phyloP scores from a whole-genome alignment of 2,329 filamentous ascomycete species.

The Botrytis porri region DNA sequence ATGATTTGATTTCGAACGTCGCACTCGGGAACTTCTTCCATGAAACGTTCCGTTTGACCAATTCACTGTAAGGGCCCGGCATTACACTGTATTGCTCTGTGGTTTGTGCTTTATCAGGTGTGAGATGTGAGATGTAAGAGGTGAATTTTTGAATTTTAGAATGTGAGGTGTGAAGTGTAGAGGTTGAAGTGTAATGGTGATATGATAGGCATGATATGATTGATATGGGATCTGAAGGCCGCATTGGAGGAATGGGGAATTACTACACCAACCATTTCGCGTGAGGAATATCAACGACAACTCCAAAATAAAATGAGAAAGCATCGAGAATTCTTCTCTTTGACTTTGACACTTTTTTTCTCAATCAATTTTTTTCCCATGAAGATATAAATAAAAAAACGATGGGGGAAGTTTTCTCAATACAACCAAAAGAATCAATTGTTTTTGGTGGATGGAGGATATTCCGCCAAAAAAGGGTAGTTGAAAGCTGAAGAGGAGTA shows the following conservation, averaged over 20 bases:
- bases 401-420: background rate
- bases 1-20: constrained; percentile 15
- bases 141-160: background rate
- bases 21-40: constrained; percentile 19
- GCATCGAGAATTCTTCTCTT: background rate
- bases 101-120: background rate
- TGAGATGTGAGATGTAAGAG: background rate
- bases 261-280: constrained; percentile 20
- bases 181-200: background rate
- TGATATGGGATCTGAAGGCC: background rate
- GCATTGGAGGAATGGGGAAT: constrained; percentile 16
- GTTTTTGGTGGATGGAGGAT: background rate
- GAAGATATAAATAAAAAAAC: background rate
- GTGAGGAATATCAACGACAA: background rate
- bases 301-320: background rate
- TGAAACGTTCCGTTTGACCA: constrained; percentile 19
- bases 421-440: background rate
- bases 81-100: constrained; percentile 16
- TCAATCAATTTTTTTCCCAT: background rate
- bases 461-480: background rate
- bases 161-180: background rate
- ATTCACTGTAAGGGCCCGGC: constrained; percentile 17
- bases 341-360: background rate
- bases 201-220: background rate
- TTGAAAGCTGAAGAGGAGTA: background rate